Evolutionary conservation across 352 stramenopile species (phyloP).

Genomic region (Phytophthora gonapodyides): DNA sequence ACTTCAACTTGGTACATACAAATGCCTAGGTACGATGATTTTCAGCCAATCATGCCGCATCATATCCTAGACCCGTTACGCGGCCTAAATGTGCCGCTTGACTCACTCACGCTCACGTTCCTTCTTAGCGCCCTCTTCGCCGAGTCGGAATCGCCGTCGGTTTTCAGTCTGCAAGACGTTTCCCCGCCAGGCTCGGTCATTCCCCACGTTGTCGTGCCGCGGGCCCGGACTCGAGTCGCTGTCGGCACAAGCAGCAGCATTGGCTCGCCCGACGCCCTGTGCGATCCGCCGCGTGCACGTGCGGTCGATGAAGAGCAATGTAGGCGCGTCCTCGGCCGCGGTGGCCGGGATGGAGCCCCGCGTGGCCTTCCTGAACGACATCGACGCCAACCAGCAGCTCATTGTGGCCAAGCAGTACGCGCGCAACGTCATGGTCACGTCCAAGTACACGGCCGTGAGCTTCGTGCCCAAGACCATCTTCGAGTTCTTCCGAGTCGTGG

Average conservation of each 20-base stretch:
- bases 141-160: slow-evolving; percentile 16
- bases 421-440: slow-evolving; percentile 86
- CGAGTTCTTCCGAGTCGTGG: slow-evolving; percentile 94
- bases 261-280: slow-evolving; percentile 6
- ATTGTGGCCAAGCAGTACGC: slow-evolving; percentile 52
- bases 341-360: slow-evolving; percentile 41
- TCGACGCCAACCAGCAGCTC: slow-evolving; percentile 57
- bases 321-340: slow-evolving; percentile 13
- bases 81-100: slow-evolving; percentile 9
- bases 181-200: background rate
- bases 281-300: slow-evolving; percentile 25
- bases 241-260: slow-evolving; percentile 21
- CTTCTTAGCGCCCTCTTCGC: slow-evolving; percentile 8
- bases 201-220: slow-evolving; percentile 7
- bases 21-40: background rate
- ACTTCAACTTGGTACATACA: slow-evolving; percentile 23
- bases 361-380: slow-evolving; percentile 59
- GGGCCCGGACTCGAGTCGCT: background rate
- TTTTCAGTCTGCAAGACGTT: background rate
- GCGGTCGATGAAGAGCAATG: slow-evolving; percentile 25
- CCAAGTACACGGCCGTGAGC: slow-evolving; percentile 91
- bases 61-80: slow-evolving; percentile 19
- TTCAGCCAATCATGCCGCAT: slow-evolving; percentile 10
- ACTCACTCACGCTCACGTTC: background rate
- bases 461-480: slow-evolving; percentile 95